Conservation (phyloP, 148 eudicot species). For the Talinum fruticosum region DNA sequence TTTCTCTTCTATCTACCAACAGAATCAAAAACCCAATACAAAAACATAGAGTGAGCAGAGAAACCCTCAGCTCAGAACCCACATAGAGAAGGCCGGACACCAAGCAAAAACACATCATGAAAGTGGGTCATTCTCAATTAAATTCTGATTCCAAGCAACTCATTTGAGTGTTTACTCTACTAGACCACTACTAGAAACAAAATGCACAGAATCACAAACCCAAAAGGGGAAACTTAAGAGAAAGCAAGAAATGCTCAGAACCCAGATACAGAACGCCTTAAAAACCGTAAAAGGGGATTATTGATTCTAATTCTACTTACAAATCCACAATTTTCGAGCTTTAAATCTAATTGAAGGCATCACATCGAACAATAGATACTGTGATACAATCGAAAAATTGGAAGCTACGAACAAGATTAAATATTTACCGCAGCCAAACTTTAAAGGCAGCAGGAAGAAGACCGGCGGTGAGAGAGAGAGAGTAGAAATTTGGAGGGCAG, state of each 20-base stretch:
- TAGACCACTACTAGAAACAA: neutral
- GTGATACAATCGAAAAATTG: too few species aligned
- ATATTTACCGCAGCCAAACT: too few species aligned
- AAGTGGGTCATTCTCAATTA: neutral
- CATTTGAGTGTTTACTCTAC: neutral
- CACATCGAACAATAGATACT: neutral
- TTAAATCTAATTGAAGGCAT: neutral
- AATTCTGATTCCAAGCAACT: neutral
- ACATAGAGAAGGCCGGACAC: neutral
- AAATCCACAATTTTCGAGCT: neutral
- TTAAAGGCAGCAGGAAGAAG: too few species aligned
- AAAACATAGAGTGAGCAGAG: neutral
- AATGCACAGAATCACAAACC: neutral
- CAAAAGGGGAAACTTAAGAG: neutral
- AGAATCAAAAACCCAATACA: neutral
- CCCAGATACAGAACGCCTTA: neutral
- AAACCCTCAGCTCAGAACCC: neutral
- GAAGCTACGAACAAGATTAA: too few species aligned
- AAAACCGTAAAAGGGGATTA: neutral
- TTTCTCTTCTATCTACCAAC: neutral
- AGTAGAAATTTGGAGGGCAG: too few species aligned
- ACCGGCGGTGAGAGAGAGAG: too few species aligned
- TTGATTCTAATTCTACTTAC: too few species aligned
- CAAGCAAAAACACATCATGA: neutral
- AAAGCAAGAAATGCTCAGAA: neutral